Evolutionary conservation across 306 rosid species (phyloP).

Genomic region (Vigna radiata): DNA sequence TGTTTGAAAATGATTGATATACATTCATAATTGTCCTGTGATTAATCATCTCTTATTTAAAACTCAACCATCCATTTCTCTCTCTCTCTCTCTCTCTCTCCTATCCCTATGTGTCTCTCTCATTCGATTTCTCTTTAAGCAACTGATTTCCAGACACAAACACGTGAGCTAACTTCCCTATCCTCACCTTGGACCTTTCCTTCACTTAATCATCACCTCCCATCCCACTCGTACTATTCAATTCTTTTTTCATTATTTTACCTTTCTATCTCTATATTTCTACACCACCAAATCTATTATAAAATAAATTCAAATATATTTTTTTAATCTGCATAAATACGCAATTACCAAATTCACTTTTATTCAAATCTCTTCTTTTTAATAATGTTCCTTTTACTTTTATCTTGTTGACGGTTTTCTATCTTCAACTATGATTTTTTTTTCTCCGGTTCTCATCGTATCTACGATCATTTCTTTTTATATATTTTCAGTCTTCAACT

Average conservation of each 20-base stretch:
- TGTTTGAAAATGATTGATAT: no score
- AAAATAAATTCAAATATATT: background rate
- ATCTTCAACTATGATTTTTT: no score
- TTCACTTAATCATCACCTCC: conserved; percentile 60
- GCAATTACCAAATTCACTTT: no score
- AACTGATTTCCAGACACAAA: conserved; percentile 71
- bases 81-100: conserved; percentile 37
- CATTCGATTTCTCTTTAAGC: conserved; percentile 48
- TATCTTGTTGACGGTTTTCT: no score
- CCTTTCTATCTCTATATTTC: background rate
- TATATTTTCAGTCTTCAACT: background rate
- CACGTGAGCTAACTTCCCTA: conserved; percentile 90
- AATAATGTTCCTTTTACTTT: no score
- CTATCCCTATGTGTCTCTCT: background rate
- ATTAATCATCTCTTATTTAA: conserved; percentile 25
- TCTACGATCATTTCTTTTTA: background rate
- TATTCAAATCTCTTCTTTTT: no score
- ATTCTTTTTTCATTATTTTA: conserved; percentile 2
- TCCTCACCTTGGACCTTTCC: conserved; percentile 57
- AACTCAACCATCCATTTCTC: conserved; percentile 58
- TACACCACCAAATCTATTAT: background rate
- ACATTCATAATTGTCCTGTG: background rate
- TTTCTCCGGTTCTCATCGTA: no score
- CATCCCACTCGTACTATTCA: conserved; percentile 34
- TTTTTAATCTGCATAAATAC: no score